Evolutionary conservation across 1,284 basidiomycete species (phyloP).

Genomic region (Sporisorium iseilematis-ciliati): DNA sequence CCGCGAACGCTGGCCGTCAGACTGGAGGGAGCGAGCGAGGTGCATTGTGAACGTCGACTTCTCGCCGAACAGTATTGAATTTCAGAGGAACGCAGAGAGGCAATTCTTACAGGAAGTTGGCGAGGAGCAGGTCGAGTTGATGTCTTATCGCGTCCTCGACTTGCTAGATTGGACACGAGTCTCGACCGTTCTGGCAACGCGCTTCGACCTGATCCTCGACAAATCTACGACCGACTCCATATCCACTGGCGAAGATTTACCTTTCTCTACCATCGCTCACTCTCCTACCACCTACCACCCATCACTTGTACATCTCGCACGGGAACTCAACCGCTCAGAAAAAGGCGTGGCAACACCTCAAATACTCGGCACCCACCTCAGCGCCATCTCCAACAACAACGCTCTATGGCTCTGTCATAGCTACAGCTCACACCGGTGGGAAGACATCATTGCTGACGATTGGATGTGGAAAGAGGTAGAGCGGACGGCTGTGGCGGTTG

Average conservation of each 20-base stretch:
- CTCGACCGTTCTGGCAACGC: neutral
- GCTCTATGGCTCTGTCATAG: slow-evolving; percentile 39
- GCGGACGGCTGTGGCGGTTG: slow-evolving; percentile 14
- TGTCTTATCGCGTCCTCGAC: slow-evolving; percentile 31
- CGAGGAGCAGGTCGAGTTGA: slow-evolving; percentile 5
- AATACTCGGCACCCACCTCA: slow-evolving; percentile 26
- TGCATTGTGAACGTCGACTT: slow-evolving; percentile 45
- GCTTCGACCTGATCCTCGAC: slow-evolving; percentile 45
- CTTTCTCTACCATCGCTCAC: neutral
- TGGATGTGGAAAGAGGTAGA: slow-evolving; percentile 19
- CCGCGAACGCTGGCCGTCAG: neutral
- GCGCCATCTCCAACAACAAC: neutral
- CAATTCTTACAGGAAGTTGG: slow-evolving; percentile 1
- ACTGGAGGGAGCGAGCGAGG: slow-evolving; percentile 23
- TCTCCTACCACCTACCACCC: neutral
- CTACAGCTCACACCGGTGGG: slow-evolving; percentile 39
- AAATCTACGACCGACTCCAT: slow-evolving; percentile 51
- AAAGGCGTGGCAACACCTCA: slow-evolving; percentile 20
- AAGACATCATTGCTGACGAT: slow-evolving; percentile 6
- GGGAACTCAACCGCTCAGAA: neutral
- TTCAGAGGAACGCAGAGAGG: slow-evolving; percentile 10
- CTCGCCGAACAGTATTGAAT: slow-evolving; percentile 19
- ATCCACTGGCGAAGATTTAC: slow-evolving; percentile 29
- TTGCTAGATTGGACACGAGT: slow-evolving; percentile 26
- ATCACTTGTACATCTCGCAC: neutral